Conservation (phyloP, 441 rosid species). For the Brassica balearica region DNA sequence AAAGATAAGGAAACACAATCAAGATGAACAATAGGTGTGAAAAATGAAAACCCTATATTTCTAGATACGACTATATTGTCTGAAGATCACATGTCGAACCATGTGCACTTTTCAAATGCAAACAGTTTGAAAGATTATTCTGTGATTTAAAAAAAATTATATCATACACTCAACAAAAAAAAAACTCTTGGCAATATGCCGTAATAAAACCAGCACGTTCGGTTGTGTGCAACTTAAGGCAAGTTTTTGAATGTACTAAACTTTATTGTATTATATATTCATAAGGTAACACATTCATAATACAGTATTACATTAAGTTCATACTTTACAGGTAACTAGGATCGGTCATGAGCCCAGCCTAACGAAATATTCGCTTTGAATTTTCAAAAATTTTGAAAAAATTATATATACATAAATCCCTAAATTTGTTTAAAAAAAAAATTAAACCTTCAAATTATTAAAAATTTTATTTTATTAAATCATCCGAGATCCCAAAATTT, state of each 20-base stretch:
- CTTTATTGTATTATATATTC: constrained; percentile 9
- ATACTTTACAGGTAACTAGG: neutral
- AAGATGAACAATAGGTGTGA: neutral
- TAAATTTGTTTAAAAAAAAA: no score
- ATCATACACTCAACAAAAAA: constrained; percentile 34
- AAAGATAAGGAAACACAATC: neutral
- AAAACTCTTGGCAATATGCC: constrained; percentile 8
- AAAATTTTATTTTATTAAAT: no score
- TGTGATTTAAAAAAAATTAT: constrained; percentile 11
- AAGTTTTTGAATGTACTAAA: constrained; percentile 27
- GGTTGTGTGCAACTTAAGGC: constrained; percentile 41
- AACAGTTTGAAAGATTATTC: neutral
- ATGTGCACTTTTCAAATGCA: constrained; percentile 17
- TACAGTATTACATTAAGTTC: neutral
- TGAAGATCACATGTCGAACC: constrained; percentile 11
- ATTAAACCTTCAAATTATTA: no score
- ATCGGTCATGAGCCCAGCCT: no score
- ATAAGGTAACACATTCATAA: constrained; percentile 1
- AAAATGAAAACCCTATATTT: neutral
- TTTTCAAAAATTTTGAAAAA: no score
- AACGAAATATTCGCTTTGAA: no score
- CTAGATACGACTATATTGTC: neutral
- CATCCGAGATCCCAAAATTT: no score
- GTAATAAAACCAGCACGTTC: constrained; percentile 42
- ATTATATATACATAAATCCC: no score